phyloP scores from a whole-genome alignment of 1,284 basidiomycete species.

The Rhodotorula mucilaginosa region DNA sequence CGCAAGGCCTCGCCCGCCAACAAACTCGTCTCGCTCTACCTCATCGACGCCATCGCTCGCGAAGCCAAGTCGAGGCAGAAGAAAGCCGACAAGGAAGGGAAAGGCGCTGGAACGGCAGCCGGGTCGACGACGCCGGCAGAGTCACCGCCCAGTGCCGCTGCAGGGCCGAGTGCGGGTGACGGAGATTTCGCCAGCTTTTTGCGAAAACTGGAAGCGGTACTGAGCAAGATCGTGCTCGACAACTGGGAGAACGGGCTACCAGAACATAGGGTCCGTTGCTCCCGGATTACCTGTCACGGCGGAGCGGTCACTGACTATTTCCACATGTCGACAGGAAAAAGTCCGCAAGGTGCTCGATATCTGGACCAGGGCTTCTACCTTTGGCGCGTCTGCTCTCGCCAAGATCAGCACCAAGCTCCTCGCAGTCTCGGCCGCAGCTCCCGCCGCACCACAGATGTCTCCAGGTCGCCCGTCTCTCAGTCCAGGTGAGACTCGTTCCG shows the following conservation, averaged over 20 bases:
- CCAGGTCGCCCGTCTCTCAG: constrained; percentile 8
- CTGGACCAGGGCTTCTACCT: constrained; percentile 83
- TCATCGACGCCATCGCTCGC: constrained; percentile 82
- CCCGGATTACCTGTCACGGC: not conserved
- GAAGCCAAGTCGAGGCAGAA: constrained; percentile 67
- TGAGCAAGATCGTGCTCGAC: constrained; percentile 78
- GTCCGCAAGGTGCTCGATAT: constrained; percentile 91
- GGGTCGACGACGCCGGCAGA: constrained; percentile 26
- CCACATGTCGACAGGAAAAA: constrained; percentile 68
- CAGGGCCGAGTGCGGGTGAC: constrained; percentile 1
- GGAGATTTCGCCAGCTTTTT: constrained; percentile 79
- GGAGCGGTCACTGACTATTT: not conserved
- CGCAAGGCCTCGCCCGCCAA: constrained; percentile 63
- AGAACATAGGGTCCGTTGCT: constrained; percentile 76
- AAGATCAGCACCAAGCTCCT: constrained; percentile 30
- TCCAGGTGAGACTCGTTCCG: constrained; percentile 19
- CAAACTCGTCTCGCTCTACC: constrained; percentile 81
- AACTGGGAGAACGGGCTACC: constrained; percentile 62
- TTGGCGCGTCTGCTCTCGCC: constrained; percentile 64
- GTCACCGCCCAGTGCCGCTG: not conserved
- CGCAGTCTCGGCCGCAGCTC: not conserved
- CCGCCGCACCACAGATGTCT: not conserved
- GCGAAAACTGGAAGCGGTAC: constrained; percentile 76
- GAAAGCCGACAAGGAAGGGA: constrained; percentile 54
- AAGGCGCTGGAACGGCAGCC: constrained; percentile 12